phyloP scores from a whole-genome alignment of 352 stramenopile species.

The Phytophthora palmivora region DNA sequence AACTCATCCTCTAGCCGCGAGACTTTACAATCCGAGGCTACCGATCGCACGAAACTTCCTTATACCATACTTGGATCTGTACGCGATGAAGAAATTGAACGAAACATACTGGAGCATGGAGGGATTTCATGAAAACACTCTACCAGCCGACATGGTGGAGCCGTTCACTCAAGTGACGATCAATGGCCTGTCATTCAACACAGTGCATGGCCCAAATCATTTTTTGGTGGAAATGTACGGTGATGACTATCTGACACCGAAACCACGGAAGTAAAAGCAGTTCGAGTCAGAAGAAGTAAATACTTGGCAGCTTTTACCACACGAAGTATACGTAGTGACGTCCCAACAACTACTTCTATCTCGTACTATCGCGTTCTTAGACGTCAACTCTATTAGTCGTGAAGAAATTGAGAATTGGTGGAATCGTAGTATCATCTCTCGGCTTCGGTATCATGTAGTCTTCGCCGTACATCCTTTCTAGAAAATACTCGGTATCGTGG shows the following conservation, averaged over 20 bases:
- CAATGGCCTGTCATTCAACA: slow-evolving; percentile 46
- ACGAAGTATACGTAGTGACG: background rate
- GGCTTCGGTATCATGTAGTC: slow-evolving; percentile 39
- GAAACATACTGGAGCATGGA: slow-evolving; percentile 32
- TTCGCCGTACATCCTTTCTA: slow-evolving; percentile 41
- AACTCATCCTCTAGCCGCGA: slow-evolving; percentile 35
- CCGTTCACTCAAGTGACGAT: slow-evolving; percentile 39
- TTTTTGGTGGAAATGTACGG: slow-evolving; percentile 49
- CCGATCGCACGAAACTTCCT: slow-evolving; percentile 15
- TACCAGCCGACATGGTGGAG: slow-evolving; percentile 28
- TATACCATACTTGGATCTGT: slow-evolving; percentile 53
- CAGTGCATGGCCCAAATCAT: slow-evolving; percentile 39
- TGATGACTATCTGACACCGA: slow-evolving; percentile 41
- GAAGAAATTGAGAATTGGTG: background rate
- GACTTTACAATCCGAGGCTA: slow-evolving; percentile 40
- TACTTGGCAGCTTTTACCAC: background rate
- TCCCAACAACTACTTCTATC: background rate
- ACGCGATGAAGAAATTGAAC: slow-evolving; percentile 26
- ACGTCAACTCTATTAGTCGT: background rate
- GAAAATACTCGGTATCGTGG: slow-evolving; percentile 35
- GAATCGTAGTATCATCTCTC: slow-evolving; percentile 4
- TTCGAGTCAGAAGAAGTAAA: background rate
- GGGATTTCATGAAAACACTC: slow-evolving; percentile 10
- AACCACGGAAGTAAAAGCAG: slow-evolving; percentile 16
- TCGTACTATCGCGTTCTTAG: background rate